Evolutionary conservation across 2,329 filamentous ascomycete genomes (phyloP).

Genomic region (Venturia asperata): DNA sequence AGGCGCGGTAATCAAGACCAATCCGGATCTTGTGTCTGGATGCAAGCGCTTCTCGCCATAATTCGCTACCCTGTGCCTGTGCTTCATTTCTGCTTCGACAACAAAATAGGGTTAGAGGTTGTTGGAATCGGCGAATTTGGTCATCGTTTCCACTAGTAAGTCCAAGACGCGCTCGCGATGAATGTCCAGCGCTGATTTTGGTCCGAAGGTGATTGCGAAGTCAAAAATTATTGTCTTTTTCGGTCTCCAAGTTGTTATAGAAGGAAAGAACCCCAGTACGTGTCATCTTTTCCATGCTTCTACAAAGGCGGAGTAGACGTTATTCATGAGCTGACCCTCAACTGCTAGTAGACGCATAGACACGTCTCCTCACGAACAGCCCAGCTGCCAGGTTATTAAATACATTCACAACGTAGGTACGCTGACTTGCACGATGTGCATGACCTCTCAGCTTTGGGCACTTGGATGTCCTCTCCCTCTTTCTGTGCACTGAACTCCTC

Average conservation of each 20-base stretch:
- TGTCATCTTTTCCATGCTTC: background rate
- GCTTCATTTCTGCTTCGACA: background rate
- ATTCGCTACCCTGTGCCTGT: background rate
- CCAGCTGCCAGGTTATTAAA: background rate
- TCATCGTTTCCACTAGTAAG: slow-evolving; percentile 5
- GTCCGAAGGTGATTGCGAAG: background rate
- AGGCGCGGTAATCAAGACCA: background rate
- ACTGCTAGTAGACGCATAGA: slow-evolving; percentile 3
- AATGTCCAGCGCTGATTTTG: background rate
- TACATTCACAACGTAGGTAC: background rate
- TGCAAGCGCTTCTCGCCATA: background rate
- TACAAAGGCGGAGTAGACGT: background rate
- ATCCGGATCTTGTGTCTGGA: background rate
- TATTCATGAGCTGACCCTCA: background rate
- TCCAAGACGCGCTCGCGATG: background rate
- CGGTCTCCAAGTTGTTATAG: background rate
- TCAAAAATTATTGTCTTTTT: background rate
- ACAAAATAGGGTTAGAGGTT: background rate
- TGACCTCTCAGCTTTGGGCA: background rate
- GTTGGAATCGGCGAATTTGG: background rate
- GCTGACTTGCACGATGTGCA: background rate
- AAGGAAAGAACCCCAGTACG: slow-evolving; percentile 2
- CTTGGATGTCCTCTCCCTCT: background rate
- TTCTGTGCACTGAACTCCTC: background rate
- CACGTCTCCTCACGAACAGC: background rate